A percentile compares a stretch with the other conserved stretches of the same genome.
phyloP scores from a whole-genome alignment of 2,329 filamentous ascomycete genomes.

The Fusarium longipes region DNA sequence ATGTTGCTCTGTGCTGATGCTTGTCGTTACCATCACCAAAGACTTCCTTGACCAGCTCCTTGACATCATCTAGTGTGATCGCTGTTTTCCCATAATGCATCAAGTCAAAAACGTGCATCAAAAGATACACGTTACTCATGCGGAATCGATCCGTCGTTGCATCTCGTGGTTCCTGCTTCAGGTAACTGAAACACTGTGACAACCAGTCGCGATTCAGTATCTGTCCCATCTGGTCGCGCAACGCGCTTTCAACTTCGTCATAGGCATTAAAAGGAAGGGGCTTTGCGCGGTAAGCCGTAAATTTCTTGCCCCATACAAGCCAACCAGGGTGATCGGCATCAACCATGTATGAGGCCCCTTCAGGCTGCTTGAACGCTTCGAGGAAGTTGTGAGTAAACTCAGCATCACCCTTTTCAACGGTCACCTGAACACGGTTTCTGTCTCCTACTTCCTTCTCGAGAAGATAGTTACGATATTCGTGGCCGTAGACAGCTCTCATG shows the following conservation, averaged over 20 bases:
- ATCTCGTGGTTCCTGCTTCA: conserved; percentile 96
- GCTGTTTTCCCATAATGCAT: conserved; percentile 82
- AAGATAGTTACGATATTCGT: conserved; percentile 89
- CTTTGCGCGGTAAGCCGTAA: conserved; percentile 81
- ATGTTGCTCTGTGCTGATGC: conserved; percentile 94
- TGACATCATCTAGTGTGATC: conserved; percentile 87
- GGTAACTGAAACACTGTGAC: conserved; percentile 85
- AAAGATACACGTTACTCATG: conserved; percentile 85
- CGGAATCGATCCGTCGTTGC: conserved; percentile 84
- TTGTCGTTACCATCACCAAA: conserved; percentile 96
- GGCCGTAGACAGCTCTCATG: conserved; percentile 84
- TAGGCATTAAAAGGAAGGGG: conserved; percentile 76
- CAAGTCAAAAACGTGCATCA: conserved; percentile 91
- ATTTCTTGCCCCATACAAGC: conserved; percentile 93
- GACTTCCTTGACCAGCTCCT: conserved; percentile 79
- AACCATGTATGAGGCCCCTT: conserved; percentile 81
- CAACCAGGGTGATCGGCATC: conserved; percentile 94
- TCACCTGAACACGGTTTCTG: conserved; percentile 78
- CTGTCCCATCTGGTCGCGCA: conserved; percentile 82
- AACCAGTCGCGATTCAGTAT: conserved; percentile 88
- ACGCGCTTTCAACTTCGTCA: conserved; percentile 80
- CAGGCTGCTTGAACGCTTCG: conserved; percentile 77
- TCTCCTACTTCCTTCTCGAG: conserved; percentile 78
- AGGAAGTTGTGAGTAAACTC: conserved; percentile 84
- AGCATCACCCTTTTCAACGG: conserved; percentile 78